Evolutionary conservation across 192 early-diverging fungal genomes (phyloP).

Genomic region (Coemansia sp.): DNA sequence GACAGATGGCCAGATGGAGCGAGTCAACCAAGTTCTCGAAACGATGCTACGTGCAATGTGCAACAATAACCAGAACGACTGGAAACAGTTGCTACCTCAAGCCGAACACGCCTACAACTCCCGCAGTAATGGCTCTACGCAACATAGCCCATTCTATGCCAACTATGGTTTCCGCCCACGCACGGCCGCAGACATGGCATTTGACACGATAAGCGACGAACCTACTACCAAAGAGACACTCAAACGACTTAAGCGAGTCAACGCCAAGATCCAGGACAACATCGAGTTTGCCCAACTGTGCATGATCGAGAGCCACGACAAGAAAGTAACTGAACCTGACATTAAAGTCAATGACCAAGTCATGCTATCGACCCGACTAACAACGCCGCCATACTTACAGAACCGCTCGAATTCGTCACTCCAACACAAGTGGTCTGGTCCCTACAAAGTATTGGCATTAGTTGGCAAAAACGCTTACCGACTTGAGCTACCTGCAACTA

Average conservation of each 20-base stretch:
- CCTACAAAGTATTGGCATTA: neutral
- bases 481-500: neutral
- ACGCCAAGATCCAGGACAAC: neutral
- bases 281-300: neutral
- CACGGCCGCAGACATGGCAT: neutral
- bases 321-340: neutral
- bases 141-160: slow-evolving; percentile 7
- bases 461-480: neutral
- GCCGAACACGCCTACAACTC: slow-evolving; percentile 57
- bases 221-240: too few relatives aligned
- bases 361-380: neutral
- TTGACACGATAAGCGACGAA: too few relatives aligned
- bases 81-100: slow-evolving; percentile 37
- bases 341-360: neutral
- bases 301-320: neutral
- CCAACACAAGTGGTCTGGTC: neutral
- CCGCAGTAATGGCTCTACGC: slow-evolving; percentile 2
- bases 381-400: neutral
- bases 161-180: slow-evolving; percentile 7
- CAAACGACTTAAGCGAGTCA: neutral
- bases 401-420: neutral
- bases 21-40: slow-evolving; percentile 40
- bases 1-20: slow-evolving; percentile 50
- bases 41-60: slow-evolving; percentile 36
- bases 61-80: slow-evolving; percentile 44